phyloP scores from a whole-genome alignment of 75 land plant genomes.

The Isoetes taiwanensis region DNA sequence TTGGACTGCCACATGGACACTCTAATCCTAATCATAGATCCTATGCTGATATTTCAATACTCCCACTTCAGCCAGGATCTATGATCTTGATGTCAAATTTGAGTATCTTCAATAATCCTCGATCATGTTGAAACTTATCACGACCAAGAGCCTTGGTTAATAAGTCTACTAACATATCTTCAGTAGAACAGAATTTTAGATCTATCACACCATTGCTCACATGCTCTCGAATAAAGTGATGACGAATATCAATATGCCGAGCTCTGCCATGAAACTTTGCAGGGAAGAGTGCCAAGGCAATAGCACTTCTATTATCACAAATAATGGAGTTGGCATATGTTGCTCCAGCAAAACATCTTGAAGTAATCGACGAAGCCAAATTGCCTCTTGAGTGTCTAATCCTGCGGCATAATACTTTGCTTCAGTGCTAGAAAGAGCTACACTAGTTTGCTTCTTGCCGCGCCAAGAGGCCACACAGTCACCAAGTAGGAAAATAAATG shows the following conservation, averaged over 20 bases:
- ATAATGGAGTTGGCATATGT: slow-evolving; percentile 9
- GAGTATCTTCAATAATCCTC: too few species aligned
- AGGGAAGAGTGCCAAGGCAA: background rate
- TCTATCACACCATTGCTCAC: too few species aligned
- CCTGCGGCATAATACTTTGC: slow-evolving; percentile 11
- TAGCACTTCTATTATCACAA: slow-evolving; percentile 14
- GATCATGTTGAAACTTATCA: too few species aligned
- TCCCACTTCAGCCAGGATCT: too few species aligned
- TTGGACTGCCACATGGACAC: too few species aligned
- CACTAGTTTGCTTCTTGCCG: slow-evolving; percentile 14
- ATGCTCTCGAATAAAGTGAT: slow-evolving; percentile 9
- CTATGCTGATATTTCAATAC: too few species aligned
- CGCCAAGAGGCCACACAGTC: slow-evolving; percentile 13
- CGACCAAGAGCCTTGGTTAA: too few species aligned
- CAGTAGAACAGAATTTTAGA: too few species aligned
- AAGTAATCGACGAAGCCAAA: slow-evolving; percentile 18
- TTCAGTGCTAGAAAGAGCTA: slow-evolving; percentile 9
- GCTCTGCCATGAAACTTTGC: background rate
- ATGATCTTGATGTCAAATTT: too few species aligned
- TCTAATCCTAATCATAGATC: too few species aligned
- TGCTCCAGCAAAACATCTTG: background rate
- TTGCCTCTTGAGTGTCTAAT: slow-evolving; percentile 1
- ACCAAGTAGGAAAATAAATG: slow-evolving; percentile 12
- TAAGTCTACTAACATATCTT: too few species aligned
- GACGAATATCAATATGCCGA: slow-evolving; percentile 8